These are phyloP conservation scores for Musa balbisiana DNA, from an alignment of 202 grass and related monocot species.

Conservation along the genomic window DNA sequence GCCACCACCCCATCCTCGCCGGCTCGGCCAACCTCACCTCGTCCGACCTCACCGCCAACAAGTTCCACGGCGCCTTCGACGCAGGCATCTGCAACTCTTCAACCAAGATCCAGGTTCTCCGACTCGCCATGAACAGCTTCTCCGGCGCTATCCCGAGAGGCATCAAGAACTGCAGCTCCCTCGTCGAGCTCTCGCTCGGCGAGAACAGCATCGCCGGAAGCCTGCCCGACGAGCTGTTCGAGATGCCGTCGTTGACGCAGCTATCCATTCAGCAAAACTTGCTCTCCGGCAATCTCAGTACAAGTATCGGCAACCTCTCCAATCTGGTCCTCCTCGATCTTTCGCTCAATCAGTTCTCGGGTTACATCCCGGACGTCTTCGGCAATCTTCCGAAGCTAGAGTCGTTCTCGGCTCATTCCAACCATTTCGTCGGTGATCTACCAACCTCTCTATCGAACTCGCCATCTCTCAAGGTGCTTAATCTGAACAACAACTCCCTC, in stretches of 20 bases:
- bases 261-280: conserved; percentile 6
- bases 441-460: neutral
- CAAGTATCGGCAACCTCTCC: neutral
- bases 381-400: conserved; percentile 1
- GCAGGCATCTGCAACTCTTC: conserved; percentile 11
- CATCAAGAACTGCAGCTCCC: neutral
- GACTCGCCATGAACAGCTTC: neutral
- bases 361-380: conserved; percentile 12
- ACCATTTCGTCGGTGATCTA: neutral
- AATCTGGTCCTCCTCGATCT: conserved; percentile 6
- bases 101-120: neutral
- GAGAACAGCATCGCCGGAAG: neutral
- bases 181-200: conserved; percentile 1
- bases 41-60: conserved; percentile 39
- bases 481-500: conserved; percentile 6
- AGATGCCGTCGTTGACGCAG: neutral
- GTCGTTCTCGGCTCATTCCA: neutral
- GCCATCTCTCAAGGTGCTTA: conserved; percentile 2
- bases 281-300: neutral
- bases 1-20: neutral
- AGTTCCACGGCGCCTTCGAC: conserved; percentile 14
- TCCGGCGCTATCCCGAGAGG: conserved; percentile 6
- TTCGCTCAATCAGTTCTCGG: neutral
- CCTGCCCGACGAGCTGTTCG: conserved; percentile 7
- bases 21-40: conserved; percentile 34